A percentile compares a stretch with the other conserved stretches of the same genome.
Evolutionary conservation across 768 basidiomycete genomes (phyloP).

Genomic region (Suillus hirtellus): DNA sequence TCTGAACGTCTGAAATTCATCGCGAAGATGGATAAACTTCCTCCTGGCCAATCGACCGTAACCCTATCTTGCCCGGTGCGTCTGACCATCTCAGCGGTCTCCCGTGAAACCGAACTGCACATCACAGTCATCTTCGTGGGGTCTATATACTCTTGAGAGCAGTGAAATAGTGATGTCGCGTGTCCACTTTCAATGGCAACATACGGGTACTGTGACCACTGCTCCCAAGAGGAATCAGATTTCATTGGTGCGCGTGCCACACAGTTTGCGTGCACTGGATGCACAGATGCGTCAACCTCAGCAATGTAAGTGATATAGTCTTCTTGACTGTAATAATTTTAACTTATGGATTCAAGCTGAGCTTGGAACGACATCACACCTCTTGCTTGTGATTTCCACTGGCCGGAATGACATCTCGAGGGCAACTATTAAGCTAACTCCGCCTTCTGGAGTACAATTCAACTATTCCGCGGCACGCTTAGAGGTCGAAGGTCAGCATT

Average conservation of each 20-base stretch:
- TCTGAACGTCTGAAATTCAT: constrained; percentile 61
- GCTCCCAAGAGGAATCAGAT: constrained; percentile 33
- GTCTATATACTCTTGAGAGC: constrained; percentile 66
- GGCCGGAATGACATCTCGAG: constrained; percentile 67
- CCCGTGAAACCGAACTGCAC: constrained; percentile 1
- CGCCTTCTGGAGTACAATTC: constrained; percentile 55
- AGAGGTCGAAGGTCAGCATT: constrained; percentile 34
- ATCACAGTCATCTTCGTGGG: constrained; percentile 65
- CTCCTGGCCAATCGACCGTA: constrained; percentile 58
- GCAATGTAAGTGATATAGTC: constrained; percentile 30
- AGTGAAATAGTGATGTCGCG: constrained; percentile 66
- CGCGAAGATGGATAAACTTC: constrained; percentile 41
- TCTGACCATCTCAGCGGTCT: constrained; percentile 11
- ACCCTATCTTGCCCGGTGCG: constrained; percentile 75
- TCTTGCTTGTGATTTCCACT: constrained; percentile 59
- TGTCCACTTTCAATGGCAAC: constrained; percentile 66
- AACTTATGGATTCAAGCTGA: constrained; percentile 47
- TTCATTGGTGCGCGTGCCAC: constrained; percentile 59
- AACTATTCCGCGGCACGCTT: constrained; percentile 42
- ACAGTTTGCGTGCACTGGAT: constrained; percentile 62
- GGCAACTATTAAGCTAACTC: constrained; percentile 53
- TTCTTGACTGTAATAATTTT: constrained; percentile 7
- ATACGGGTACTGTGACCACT: constrained; percentile 34
- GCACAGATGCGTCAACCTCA: constrained; percentile 61
- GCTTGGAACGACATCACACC: constrained; percentile 56